phyloP scores from a whole-genome alignment of 2,329 filamentous ascomycete genomes.

The Scopulariopsis brevicaulis region DNA sequence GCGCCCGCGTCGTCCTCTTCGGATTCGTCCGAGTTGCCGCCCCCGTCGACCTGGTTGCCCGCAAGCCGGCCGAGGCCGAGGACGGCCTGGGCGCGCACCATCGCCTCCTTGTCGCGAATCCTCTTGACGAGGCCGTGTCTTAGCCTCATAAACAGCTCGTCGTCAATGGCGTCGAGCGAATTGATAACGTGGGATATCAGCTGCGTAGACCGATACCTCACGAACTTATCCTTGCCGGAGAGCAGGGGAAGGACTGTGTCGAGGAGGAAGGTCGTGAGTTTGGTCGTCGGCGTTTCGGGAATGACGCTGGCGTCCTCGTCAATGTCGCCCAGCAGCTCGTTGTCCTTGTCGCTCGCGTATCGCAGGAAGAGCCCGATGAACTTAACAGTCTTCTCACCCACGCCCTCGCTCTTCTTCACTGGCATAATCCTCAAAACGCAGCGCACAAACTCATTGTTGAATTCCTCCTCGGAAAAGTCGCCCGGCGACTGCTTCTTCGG shows the following conservation, averaged over 20 bases:
- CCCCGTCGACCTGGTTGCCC: slow-evolving; percentile 63
- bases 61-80: slow-evolving; percentile 79
- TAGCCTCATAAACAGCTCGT: slow-evolving; percentile 77
- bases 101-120: slow-evolving; percentile 86
- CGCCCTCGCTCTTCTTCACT: slow-evolving; percentile 83
- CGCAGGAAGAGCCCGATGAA: slow-evolving; percentile 84
- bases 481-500: slow-evolving; percentile 40
- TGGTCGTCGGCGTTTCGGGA: slow-evolving; percentile 73
- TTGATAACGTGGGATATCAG: slow-evolving; percentile 87
- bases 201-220: slow-evolving; percentile 83
- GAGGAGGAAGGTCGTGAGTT: slow-evolving; percentile 66
- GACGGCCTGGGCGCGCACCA: slow-evolving; percentile 85
- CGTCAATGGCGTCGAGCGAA: slow-evolving; percentile 82
- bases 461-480: slow-evolving; percentile 74
- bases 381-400: slow-evolving; percentile 73
- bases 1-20: slow-evolving; percentile 51
- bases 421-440: slow-evolving; percentile 74
- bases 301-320: slow-evolving; percentile 60
- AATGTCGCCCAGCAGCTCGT: slow-evolving; percentile 51
- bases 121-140: slow-evolving; percentile 71
- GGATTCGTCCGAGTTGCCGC: slow-evolving; percentile 58
- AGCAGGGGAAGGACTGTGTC: slow-evolving; percentile 65
- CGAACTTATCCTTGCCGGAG: slow-evolving; percentile 80
- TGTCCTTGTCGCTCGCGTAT: slow-evolving; percentile 59
- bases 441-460: slow-evolving; percentile 75